Conservation (phyloP, 768 basidiomycete species). For the Cubamyces lactineus region DNA sequence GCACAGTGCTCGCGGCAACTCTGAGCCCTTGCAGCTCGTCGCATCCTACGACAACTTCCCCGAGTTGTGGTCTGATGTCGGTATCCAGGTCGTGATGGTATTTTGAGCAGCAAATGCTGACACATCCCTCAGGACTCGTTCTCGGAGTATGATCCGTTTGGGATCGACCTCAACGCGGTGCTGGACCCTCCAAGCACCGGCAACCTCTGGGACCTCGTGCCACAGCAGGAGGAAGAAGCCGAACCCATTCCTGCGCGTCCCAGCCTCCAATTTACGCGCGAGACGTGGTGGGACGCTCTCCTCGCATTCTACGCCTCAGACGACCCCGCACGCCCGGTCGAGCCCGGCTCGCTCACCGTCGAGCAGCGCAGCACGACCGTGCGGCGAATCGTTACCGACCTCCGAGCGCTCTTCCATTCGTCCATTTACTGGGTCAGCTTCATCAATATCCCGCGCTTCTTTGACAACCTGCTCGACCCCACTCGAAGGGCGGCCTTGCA, state of each 20-base stretch:
- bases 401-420: slow-evolving; percentile 65
- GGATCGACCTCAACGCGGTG: background rate
- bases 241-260: slow-evolving; percentile 45
- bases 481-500: slow-evolving; percentile 56
- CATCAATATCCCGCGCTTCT: slow-evolving; percentile 70
- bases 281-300: slow-evolving; percentile 84
- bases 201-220: background rate
- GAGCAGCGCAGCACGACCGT: slow-evolving; percentile 49
- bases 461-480: slow-evolving; percentile 58
- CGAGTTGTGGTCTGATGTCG: slow-evolving; percentile 40
- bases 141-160: slow-evolving; percentile 20
- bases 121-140: background rate
- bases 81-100: slow-evolving; percentile 41
- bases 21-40: slow-evolving; percentile 47
- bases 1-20: slow-evolving; percentile 46
- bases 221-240: background rate
- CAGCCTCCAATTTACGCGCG: slow-evolving; percentile 65
- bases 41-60: slow-evolving; percentile 52
- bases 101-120: slow-evolving; percentile 48
- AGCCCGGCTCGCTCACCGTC: background rate
- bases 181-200: background rate
- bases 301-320: slow-evolving; percentile 50
- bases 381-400: slow-evolving; percentile 51
- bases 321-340: background rate
- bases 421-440: slow-evolving; percentile 77